Conservation (phyloP, 345 rosid genomes). For the Jatropha curcas region DNA sequence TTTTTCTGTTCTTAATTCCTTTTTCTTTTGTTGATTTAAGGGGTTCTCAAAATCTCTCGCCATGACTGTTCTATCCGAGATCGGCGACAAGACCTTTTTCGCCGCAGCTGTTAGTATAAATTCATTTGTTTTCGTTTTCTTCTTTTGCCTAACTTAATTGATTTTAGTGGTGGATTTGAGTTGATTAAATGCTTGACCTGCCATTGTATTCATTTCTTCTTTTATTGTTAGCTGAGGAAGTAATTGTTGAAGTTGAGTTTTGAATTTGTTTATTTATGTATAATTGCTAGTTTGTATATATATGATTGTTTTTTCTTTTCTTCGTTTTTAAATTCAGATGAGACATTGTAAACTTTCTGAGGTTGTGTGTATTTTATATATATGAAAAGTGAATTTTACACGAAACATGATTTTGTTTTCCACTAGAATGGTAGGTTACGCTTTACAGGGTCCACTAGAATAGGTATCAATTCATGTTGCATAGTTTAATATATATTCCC, state of each 20-base stretch:
- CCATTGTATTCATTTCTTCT: too few relatives aligned
- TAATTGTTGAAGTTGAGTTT: neutral
- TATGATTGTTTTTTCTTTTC: too few relatives aligned
- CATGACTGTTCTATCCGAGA: conserved; percentile 94
- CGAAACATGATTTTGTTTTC: neutral
- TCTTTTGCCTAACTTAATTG: neutral
- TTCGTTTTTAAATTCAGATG: neutral
- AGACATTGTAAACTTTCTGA: conserved; percentile 1
- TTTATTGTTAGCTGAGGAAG: neutral
- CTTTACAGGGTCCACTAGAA: neutral
- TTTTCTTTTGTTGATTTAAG: conserved; percentile 39
- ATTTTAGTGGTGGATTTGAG: neutral
- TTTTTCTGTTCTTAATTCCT: conserved; percentile 7
- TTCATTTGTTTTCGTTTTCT: neutral
- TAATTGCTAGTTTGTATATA: neutral
- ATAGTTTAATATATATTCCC: neutral
- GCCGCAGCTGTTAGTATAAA: conserved; percentile 85
- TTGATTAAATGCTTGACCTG: conserved; percentile 4
- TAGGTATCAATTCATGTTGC: neutral
- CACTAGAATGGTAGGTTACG: neutral
- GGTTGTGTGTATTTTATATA: neutral
- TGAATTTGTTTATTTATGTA: neutral
- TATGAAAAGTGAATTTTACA: neutral
- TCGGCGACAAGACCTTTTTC: conserved; percentile 97
- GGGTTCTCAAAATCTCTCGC: conserved; percentile 96